Percentiles rank a stretch among this genome's conserved stretches.
phyloP scores from a whole-genome alignment of 1,284 basidiomycete species.

The Stygiomarasmius scandens region DNA sequence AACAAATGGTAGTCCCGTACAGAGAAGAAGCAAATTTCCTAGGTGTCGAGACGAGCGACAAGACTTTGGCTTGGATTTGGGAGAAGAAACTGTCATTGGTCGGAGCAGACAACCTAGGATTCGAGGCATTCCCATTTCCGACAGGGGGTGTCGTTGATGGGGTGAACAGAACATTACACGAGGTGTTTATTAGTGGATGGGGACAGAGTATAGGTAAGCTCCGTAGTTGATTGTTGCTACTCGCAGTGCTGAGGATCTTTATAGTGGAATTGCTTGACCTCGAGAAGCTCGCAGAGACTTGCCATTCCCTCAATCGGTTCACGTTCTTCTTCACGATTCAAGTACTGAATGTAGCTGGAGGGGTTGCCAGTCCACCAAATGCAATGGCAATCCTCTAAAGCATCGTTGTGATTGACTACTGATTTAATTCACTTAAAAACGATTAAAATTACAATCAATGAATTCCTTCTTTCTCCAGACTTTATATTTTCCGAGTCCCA shows the following conservation, averaged over 20 bases:
- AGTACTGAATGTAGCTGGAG: slow-evolving; percentile 12
- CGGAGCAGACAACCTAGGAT: slow-evolving; percentile 13
- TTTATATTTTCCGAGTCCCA: too few species aligned
- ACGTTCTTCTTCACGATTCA: slow-evolving; percentile 14
- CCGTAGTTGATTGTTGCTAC: too few species aligned
- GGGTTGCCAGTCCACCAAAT: slow-evolving; percentile 15
- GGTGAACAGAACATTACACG: neutral
- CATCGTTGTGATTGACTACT: neutral
- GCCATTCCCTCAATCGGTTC: slow-evolving; percentile 10
- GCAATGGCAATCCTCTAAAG: slow-evolving; percentile 13
- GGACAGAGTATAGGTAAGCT: neutral
- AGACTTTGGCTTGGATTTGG: slow-evolving; percentile 17
- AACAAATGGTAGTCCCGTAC: slow-evolving; percentile 12
- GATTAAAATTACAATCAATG: too few species aligned
- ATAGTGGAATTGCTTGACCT: slow-evolving; percentile 14
- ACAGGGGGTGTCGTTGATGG: neutral
- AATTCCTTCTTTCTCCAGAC: too few species aligned
- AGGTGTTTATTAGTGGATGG: neutral
- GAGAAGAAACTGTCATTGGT: slow-evolving; percentile 15
- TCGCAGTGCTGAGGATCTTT: neutral
- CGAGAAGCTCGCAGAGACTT: slow-evolving; percentile 7
- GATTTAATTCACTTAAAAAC: too few species aligned
- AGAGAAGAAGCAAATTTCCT: slow-evolving; percentile 1
- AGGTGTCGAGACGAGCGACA: slow-evolving; percentile 13
- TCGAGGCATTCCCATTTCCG: slow-evolving; percentile 2